These are phyloP conservation scores for Pseudogymnoascus sp. DNA, from an alignment of 2,329 filamentous ascomycete genomes.

Conservation along the genomic window DNA sequence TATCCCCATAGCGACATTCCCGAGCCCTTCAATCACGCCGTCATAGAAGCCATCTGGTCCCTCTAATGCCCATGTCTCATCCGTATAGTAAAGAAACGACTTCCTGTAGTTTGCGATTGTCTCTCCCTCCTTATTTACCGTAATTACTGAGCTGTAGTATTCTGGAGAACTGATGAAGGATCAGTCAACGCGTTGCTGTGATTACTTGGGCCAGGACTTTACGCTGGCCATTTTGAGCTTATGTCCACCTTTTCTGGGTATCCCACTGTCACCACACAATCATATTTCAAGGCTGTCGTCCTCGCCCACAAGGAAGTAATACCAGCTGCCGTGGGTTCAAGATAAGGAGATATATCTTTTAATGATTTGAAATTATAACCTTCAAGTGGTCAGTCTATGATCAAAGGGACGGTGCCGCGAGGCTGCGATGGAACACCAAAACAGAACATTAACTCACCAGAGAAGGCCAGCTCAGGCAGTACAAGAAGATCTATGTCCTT, in stretches of 20 bases:
- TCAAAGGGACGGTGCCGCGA: too few relatives aligned
- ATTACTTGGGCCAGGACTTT: too few relatives aligned
- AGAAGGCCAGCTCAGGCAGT: slow-evolving; percentile 66
- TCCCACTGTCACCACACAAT: slow-evolving; percentile 57
- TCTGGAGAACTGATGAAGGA: too few relatives aligned
- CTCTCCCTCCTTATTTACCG: slow-evolving; percentile 47
- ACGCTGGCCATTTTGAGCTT: slow-evolving; percentile 37
- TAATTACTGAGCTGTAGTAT: slow-evolving; percentile 43
- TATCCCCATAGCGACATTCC: slow-evolving; percentile 44
- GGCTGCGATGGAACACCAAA: too few relatives aligned
- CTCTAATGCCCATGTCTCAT: slow-evolving; percentile 50
- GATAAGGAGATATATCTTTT: slow-evolving; percentile 53
- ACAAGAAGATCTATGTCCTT: slow-evolving; percentile 59
- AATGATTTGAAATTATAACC: slow-evolving; percentile 67
- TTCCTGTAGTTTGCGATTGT: slow-evolving; percentile 49
- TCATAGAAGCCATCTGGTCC: slow-evolving; percentile 39
- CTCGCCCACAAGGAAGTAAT: slow-evolving; percentile 61
- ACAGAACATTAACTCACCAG: too few relatives aligned
- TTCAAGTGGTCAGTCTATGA: too few relatives aligned
- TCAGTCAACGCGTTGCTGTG: too few relatives aligned
- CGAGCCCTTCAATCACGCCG: slow-evolving; percentile 35
- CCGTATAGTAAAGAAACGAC: slow-evolving; percentile 43
- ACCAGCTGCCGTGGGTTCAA: slow-evolving; percentile 55
- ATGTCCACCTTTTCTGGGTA: slow-evolving; percentile 60
- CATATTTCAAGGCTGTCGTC: slow-evolving; percentile 50